Evolutionary conservation across 345 rosid genomes (phyloP).

Genomic region (Syzygium oleosum): DNA sequence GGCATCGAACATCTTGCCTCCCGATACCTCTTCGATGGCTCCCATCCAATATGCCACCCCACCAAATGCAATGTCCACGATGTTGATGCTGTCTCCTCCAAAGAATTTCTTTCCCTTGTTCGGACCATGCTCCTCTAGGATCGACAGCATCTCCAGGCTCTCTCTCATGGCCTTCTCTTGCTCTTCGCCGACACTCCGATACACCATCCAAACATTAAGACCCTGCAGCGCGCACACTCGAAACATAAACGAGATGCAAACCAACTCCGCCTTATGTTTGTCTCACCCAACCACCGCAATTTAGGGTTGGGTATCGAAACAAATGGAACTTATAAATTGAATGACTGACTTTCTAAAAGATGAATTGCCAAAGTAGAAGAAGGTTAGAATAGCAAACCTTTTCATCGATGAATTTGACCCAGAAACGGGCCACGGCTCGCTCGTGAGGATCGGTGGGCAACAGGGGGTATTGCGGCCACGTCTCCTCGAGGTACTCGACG

Average conservation of each 20-base stretch:
- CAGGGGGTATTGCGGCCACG: conserved; percentile 15
- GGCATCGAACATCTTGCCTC: conserved; percentile 2
- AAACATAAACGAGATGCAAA: neutral
- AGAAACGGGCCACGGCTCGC: conserved; percentile 14
- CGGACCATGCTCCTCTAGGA: conserved; percentile 9
- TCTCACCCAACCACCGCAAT: neutral
- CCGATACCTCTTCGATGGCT: conserved; percentile 3
- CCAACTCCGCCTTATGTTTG: neutral
- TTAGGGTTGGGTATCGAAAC: neutral
- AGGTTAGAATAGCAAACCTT: conserved; percentile 7
- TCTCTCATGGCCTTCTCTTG: conserved; percentile 11
- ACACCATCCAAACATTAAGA: neutral
- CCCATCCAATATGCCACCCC: conserved; percentile 1
- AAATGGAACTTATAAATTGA: neutral
- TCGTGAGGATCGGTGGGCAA: conserved; percentile 18
- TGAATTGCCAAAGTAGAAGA: neutral
- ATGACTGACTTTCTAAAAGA: neutral
- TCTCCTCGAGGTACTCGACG: conserved; percentile 23
- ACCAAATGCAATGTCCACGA: conserved; percentile 10
- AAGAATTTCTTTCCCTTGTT: conserved; percentile 16
- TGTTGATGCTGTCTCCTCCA: neutral
- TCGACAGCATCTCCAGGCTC: neutral
- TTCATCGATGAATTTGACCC: conserved; percentile 23
- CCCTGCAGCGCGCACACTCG: neutral
- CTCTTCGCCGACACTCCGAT: neutral